Percentiles rank a stretch among this genome's conserved stretches.
phyloP scores from a whole-genome alignment of 768 basidiomycete genomes.

The Rhodotorula babjevae region DNA sequence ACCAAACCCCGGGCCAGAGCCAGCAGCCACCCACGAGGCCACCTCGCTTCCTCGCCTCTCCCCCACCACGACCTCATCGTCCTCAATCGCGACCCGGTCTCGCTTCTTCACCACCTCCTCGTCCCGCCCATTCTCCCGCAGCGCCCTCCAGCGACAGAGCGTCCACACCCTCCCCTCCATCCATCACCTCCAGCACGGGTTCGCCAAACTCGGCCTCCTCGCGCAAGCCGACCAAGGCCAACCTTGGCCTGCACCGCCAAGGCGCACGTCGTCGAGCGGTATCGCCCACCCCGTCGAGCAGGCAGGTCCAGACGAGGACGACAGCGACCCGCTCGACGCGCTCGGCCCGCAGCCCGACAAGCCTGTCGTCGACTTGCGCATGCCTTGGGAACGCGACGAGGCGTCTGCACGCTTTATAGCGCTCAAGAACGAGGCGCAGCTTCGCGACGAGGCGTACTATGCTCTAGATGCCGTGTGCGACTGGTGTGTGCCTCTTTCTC shows the following conservation, averaged over 20 bases:
- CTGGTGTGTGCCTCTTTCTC: not conserved
- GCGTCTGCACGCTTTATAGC: not conserved
- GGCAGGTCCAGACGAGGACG: not conserved
- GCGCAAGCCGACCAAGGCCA: not conserved
- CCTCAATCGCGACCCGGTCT: not conserved
- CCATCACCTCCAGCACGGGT: constrained; percentile 90
- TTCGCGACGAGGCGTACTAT: constrained; percentile 12
- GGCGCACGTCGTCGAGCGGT: not conserved
- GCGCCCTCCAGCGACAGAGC: constrained; percentile 86
- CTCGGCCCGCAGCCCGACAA: constrained; percentile 67
- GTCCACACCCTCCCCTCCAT: constrained; percentile 94
- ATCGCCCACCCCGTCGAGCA: too few relatives aligned
- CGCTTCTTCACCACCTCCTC: not conserved
- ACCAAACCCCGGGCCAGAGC: too few relatives aligned
- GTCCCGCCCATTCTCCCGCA: constrained; percentile 66
- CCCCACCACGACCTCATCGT: not conserved
- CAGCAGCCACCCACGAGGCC: too few relatives aligned
- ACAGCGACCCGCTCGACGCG: constrained; percentile 17
- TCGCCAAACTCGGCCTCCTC: not conserved
- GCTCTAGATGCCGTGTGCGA: constrained; percentile 29
- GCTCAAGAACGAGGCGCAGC: constrained; percentile 7
- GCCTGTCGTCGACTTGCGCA: constrained; percentile 25
- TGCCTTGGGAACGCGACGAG: constrained; percentile 22
- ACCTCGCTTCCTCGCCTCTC: too few relatives aligned
- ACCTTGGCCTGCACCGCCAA: too few relatives aligned